Conservation (phyloP, 768 basidiomycete genomes). For the Naganishia friedmannii region DNA sequence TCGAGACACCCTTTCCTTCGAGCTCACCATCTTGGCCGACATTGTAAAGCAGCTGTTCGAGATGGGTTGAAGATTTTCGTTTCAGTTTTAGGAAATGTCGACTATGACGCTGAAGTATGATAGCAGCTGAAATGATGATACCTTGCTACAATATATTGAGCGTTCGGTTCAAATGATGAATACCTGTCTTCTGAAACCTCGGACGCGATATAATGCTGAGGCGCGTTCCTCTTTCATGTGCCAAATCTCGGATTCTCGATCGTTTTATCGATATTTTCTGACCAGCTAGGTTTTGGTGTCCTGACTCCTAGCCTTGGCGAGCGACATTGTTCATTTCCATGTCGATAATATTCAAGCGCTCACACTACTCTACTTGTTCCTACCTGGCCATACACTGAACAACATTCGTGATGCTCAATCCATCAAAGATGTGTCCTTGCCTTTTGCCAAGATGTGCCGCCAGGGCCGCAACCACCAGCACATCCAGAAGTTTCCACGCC, state of each 20-base stretch:
- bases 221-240: conserved; percentile 23
- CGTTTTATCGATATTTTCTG: not conserved
- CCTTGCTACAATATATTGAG: not conserved
- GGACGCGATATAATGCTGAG: conserved; percentile 3
- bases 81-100: too few relatives aligned
- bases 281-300: too few relatives aligned
- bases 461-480: conserved; percentile 5
- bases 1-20: not conserved
- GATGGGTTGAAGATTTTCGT: too few relatives aligned
- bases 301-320: too few relatives aligned
- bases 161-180: too few relatives aligned
- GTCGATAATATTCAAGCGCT: conserved; percentile 19
- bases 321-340: not conserved
- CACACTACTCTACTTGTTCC: too few relatives aligned
- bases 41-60: not conserved
- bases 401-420: not conserved
- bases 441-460: conserved; percentile 6
- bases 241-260: conserved; percentile 1
- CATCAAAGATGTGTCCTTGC: conserved; percentile 11
- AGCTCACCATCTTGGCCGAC: conserved; percentile 28
- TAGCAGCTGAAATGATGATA: too few relatives aligned
- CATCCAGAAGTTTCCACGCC: not conserved
- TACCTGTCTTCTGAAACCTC: not conserved
- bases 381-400: too few relatives aligned
- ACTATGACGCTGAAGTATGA: too few relatives aligned